A percentile compares a stretch with the other conserved stretches of the same genome.
phyloP scores from a whole-genome alignment of 1,284 basidiomycete species.

The Ganoderma meredithae region DNA sequence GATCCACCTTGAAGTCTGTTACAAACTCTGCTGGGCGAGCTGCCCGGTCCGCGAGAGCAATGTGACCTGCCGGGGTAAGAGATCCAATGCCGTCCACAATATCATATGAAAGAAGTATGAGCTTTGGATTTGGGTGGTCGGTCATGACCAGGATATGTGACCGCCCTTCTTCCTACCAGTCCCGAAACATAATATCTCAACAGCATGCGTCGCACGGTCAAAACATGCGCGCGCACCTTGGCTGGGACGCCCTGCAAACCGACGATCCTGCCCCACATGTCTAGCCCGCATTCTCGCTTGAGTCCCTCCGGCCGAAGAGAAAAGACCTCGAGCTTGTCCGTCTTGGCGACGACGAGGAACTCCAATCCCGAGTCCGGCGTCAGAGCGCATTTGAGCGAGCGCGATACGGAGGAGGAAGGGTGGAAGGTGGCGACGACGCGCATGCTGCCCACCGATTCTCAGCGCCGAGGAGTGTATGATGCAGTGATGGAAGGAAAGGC shows the following conservation, averaged over 20 bases:
- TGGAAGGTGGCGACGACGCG: slow-evolving; percentile 76
- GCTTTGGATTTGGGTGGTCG: slow-evolving; percentile 76
- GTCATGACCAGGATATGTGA: slow-evolving; percentile 69
- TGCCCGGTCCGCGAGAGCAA: slow-evolving; percentile 62
- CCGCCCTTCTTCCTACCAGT: slow-evolving; percentile 48
- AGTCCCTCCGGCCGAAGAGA: slow-evolving; percentile 66
- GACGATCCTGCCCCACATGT: slow-evolving; percentile 72
- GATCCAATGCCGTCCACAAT: slow-evolving; percentile 45
- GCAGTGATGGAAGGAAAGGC: not conserved
- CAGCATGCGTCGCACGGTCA: slow-evolving; percentile 1
- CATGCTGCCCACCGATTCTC: slow-evolving; percentile 47
- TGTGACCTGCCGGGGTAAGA: slow-evolving; percentile 50
- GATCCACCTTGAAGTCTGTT: slow-evolving; percentile 67
- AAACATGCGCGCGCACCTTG: slow-evolving; percentile 47
- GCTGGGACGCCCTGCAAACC: slow-evolving; percentile 61
- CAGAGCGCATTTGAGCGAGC: slow-evolving; percentile 66
- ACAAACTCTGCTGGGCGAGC: slow-evolving; percentile 71
- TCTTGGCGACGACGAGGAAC: slow-evolving; percentile 72
- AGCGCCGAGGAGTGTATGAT: not conserved
- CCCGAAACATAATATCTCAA: slow-evolving; percentile 17
- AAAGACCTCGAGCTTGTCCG: slow-evolving; percentile 69
- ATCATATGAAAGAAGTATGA: slow-evolving; percentile 64
- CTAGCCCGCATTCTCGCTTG: slow-evolving; percentile 58
- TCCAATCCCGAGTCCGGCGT: slow-evolving; percentile 51
- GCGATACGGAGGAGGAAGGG: slow-evolving; percentile 66